Evolutionary conservation across 352 stramenopile species (phyloP).

Genomic region (Phytophthora palmivora): DNA sequence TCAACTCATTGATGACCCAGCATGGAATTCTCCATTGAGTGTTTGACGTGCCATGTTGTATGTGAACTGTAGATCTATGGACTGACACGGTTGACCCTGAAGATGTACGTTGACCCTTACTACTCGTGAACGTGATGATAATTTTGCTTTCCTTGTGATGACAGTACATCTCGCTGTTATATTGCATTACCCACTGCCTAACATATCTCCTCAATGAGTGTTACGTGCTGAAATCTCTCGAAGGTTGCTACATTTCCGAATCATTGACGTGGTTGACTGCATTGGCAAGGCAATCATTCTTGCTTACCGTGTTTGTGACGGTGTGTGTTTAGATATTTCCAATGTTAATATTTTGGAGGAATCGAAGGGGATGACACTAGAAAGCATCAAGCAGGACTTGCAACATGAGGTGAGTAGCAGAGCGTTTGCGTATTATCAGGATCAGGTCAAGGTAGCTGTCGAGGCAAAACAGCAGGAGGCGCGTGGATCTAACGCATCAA

Average conservation of each 20-base stretch:
- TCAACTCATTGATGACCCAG: neutral
- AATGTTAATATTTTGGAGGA: constrained; percentile 63
- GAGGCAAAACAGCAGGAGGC: constrained; percentile 15
- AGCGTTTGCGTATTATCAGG: constrained; percentile 45
- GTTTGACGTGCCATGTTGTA: neutral
- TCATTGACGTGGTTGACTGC: neutral
- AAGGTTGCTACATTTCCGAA: constrained; percentile 28
- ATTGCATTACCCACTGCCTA: constrained; percentile 78
- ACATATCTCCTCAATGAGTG: constrained; percentile 58
- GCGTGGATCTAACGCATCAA: neutral
- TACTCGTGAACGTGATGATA: neutral
- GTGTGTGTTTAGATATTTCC: constrained; percentile 49
- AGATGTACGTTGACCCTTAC: constrained; percentile 52
- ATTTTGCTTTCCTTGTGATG: neutral
- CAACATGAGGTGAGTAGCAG: constrained; percentile 55
- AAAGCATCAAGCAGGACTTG: constrained; percentile 60
- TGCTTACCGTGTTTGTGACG: neutral
- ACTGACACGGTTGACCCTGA: constrained; percentile 69
- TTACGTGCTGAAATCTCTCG: constrained; percentile 57
- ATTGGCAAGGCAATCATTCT: neutral
- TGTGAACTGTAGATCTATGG: constrained; percentile 55
- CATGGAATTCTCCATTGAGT: neutral
- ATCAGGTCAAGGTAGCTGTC: constrained; percentile 40
- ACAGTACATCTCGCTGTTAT: constrained; percentile 81
- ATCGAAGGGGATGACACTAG: constrained; percentile 51